Evolutionary conservation across 345 rosid species (phyloP).

Genomic region (Rhodamnia rubescens): DNA sequence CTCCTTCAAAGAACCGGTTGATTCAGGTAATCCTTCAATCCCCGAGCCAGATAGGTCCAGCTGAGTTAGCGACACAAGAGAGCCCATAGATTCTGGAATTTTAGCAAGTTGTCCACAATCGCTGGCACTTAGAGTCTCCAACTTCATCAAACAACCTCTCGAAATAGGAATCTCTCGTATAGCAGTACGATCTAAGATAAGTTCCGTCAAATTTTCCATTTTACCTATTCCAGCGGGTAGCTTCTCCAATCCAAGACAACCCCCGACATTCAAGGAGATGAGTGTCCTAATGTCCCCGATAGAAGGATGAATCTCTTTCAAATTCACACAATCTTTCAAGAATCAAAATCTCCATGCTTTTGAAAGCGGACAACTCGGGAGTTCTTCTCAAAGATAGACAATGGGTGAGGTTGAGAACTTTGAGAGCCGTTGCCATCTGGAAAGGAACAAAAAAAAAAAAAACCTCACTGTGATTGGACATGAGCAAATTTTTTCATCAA

Average conservation of each 20-base stretch:
- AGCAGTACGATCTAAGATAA: fast-evolving
- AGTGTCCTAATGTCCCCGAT: background rate
- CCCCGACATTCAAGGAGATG: fast-evolving
- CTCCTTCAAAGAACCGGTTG: background rate
- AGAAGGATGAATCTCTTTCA: background rate
- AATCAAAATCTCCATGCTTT: background rate
- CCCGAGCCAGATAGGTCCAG: background rate
- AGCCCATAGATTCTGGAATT: background rate
- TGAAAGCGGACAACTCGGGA: background rate
- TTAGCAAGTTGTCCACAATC: background rate
- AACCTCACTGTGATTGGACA: background rate
- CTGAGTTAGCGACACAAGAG: background rate
- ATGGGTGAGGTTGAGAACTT: background rate
- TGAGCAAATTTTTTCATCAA: background rate
- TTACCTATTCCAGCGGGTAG: background rate
- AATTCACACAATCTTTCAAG: background rate
- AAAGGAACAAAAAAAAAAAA: background rate
- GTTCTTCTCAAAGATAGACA: background rate
- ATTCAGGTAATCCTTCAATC: background rate
- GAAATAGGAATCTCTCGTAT: background rate
- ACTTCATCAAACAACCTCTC: background rate
- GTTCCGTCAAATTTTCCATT: background rate
- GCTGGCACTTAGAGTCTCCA: fast-evolving
- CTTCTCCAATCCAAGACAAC: fast-evolving
- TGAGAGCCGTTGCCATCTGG: background rate